Evolutionary conservation across 1,284 basidiomycete species (phyloP), one percentile per base, ranked within the genome.

Genomic region (Xanthoconium separans): DNA sequence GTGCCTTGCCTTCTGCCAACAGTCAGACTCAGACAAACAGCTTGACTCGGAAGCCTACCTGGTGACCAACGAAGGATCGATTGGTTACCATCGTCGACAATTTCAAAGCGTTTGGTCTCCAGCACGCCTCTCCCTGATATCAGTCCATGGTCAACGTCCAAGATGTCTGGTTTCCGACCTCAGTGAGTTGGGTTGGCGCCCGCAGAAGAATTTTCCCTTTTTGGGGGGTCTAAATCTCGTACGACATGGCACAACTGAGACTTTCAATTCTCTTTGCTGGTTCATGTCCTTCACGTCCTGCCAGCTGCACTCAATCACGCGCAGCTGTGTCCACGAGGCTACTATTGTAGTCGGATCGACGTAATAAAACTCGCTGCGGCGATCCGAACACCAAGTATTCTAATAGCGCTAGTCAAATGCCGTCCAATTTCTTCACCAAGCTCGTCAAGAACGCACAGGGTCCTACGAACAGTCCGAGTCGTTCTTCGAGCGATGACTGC

Each of bases 361-460:
- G n/a, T 37, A 20, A 13, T 6, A 56, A 36, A 44, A 49, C 46
- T 60, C n/a, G 3, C 59, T 59, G 9, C 29, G 34, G 27, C 10
- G 16, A 20, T 34, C 36, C 18, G 6, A 9, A 12, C 12, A 39
- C 1, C 39, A 30, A 22, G 31, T 48, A 39, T 39, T 40, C 15
- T 0, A 16, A 37, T 40, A 4, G 31, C 30, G 39, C 33, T 6
- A 46, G 43, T 11, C 44, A n/a, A 41, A 80, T 81, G 79, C 74
- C 79, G 2, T 73, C 80, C 16, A 77, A 66, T 53, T 82, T 82
- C 60, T 65, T 82, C 44, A 70, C 77, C 47, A 81, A 80, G 63
- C 71, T 82, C 43, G 78, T 79, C 51, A 79, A 73, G 54, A 68
- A 65, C 37, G 57, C 65, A 0, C 50, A 52, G 6, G 24, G 53